Base-by-base conservation (phyloP, 2,329 filamentous ascomycete genomes). In the Cladobotryum mycophilum region DNA sequence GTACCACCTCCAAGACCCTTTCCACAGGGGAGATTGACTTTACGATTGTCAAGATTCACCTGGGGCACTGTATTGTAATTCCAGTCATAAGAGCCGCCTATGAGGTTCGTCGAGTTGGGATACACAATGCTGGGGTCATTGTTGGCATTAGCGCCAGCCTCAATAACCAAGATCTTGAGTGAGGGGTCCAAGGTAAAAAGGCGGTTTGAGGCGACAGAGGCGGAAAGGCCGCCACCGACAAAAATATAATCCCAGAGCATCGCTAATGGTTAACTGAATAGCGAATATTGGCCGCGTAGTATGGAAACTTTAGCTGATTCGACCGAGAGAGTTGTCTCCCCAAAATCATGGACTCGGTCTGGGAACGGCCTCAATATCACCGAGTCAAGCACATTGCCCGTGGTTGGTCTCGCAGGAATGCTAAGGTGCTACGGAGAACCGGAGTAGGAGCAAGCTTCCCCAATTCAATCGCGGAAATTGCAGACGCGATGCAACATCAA, bases 1-100 rank as follows among this genome's bases (percentile, higher is more conserved):
- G 64, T 65, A 9, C 66, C 66, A 1, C 71, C 71, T 1, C 68
- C 66, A 5, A 76, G 63, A 9, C 60, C 65, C 49, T 70, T 74
- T 1, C 64, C 66, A 3, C 62, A 60, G 11, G 58, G 55, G 17
- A 60, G 55, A 14, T 49, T 45, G 22, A 64, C 48, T 11, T 45
- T 41, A 9, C 61, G 61, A 30, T 53, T 51, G 22, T 58, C 55
- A 4, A 65, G 48, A 36, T 58, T 43, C 2, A 48, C 50, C 36
- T 67, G 63, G 0, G 66, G 64, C 25, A 59, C 58, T 4, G 58
- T 65, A 22, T 55, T 42, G 47, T 68, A 69, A 8, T 53, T 56
- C 63, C 65, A 71, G 47, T 68, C 66, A 20, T 64, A 61, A 9
- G 63, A 54, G 5, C 60, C 60, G 44, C 60, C 57, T 5, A 63